Conservation (phyloP, 495 filamentous ascomycete species). For the Penicillium samsonianum region DNA sequence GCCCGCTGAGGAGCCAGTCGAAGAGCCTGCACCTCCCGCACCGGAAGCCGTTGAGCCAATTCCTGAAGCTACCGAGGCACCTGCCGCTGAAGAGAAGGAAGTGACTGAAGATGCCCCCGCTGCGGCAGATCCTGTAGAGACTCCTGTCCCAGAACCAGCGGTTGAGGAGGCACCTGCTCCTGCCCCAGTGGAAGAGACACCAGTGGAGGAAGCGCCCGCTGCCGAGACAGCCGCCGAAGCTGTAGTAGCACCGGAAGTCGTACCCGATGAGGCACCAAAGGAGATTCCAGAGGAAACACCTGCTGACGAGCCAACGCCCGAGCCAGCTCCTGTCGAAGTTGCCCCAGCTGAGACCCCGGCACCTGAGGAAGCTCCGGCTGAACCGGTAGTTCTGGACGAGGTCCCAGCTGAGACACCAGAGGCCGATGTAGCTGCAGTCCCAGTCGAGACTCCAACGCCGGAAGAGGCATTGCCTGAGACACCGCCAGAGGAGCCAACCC, state of each 20-base stretch:
- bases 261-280: slow-evolving; percentile 14
- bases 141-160: not conserved
- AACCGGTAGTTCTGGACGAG: slow-evolving; percentile 5
- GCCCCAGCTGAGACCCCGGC: slow-evolving; percentile 3
- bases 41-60: slow-evolving; percentile 13
- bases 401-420: slow-evolving; percentile 4
- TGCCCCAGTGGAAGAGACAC: slow-evolving; percentile 10
- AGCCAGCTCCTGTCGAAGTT: slow-evolving; percentile 18
- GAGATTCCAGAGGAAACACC: slow-evolving; percentile 8
- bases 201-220: slow-evolving; percentile 15
- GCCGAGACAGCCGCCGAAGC: slow-evolving; percentile 12
- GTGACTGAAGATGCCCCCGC: not conserved
- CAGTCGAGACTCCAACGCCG: slow-evolving; percentile 4
- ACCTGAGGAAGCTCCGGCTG: slow-evolving; percentile 8
- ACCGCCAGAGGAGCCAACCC: slow-evolving; percentile 10
- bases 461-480: slow-evolving; percentile 12
- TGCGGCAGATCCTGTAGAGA: not conserved
- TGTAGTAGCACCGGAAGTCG: slow-evolving; percentile 15
- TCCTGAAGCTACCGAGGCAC: not conserved
- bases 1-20: slow-evolving; percentile 6
- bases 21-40: no score
- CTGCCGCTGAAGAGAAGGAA: slow-evolving; percentile 1
- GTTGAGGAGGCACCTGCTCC: slow-evolving; percentile 10
- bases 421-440: slow-evolving; percentile 4
- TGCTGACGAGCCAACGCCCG: slow-evolving; percentile 10